Conservation (phyloP, 2,329 filamentous ascomycete genomes). For the Leptoxyphium fumago region DNA sequence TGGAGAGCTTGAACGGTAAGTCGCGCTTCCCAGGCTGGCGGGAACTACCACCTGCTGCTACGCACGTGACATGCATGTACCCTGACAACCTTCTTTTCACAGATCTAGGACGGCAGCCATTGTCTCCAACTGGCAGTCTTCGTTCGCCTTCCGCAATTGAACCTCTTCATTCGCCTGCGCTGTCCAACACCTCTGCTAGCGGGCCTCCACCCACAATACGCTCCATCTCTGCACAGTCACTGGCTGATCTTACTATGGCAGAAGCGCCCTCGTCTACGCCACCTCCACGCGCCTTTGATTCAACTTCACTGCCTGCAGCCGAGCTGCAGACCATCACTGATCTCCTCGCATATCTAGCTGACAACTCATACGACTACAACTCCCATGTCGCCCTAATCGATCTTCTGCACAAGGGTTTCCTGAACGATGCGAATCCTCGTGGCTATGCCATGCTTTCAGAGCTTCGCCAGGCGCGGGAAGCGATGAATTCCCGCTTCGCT, state of each 20-base stretch:
- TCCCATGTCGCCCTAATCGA: slow-evolving; percentile 34
- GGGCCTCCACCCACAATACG: slow-evolving; percentile 19
- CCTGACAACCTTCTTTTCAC: background rate
- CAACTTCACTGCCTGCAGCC: slow-evolving; percentile 26
- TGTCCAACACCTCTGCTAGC: slow-evolving; percentile 5
- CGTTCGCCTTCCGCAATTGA: background rate
- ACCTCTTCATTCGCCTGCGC: background rate
- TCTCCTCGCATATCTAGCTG: slow-evolving; percentile 26
- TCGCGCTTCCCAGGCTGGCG: background rate
- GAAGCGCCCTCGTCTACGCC: slow-evolving; percentile 29
- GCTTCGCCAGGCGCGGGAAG: slow-evolving; percentile 37
- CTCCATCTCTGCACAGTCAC: slow-evolving; percentile 27
- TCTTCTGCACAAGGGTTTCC: slow-evolving; percentile 33
- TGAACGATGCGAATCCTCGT: slow-evolving; percentile 22
- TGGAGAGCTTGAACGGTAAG: background rate
- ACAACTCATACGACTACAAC: slow-evolving; percentile 36
- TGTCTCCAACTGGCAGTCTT: slow-evolving; percentile 3
- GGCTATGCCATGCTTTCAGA: slow-evolving; percentile 31
- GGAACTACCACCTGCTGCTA: no score
- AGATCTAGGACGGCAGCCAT: slow-evolving; percentile 6
- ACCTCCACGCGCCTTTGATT: slow-evolving; percentile 26
- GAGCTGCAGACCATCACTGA: slow-evolving; percentile 31
- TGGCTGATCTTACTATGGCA: slow-evolving; percentile 32
- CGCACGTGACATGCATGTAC: background rate
- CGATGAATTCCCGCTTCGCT: slow-evolving; percentile 49